Conservation (phyloP, 2,329 filamentous ascomycete genomes). For the Aspergillus sergii region DNA sequence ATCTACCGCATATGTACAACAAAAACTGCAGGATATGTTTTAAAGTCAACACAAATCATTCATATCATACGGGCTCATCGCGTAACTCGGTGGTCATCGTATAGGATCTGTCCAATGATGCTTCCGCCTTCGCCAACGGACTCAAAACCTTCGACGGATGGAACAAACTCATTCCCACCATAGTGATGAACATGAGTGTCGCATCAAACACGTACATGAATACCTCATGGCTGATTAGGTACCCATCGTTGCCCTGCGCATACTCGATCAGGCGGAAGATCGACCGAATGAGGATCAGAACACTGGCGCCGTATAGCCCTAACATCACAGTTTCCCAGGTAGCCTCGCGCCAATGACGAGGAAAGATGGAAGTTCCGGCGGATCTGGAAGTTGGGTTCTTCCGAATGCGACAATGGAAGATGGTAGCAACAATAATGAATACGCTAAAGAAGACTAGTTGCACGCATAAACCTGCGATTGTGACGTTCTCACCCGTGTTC, state of each 20-base stretch:
- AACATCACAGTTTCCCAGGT: constrained; percentile 5
- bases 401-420: constrained; percentile 24
- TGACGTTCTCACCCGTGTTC: constrained; percentile 22
- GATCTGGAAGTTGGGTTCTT: background rate
- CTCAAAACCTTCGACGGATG: constrained; percentile 2
- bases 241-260: constrained; percentile 24
- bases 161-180: constrained; percentile 9
- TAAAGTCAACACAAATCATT: background rate
- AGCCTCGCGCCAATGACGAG: background rate
- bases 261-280: constrained; percentile 26
- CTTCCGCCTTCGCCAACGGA: constrained; percentile 28
- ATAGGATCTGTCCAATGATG: background rate
- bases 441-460: constrained; percentile 27
- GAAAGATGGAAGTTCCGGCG: background rate
- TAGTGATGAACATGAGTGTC: constrained; percentile 14
- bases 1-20: background rate
- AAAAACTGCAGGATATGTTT: background rate
- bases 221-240: constrained; percentile 24
- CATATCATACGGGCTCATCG: background rate
- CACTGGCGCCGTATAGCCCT: background rate
- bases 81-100: background rate
- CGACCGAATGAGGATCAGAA: constrained; percentile 24
- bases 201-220: constrained; percentile 28
- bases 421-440: constrained; percentile 17
- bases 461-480: constrained; percentile 23